Conservation (phyloP, 73 alveolate species). For the Symbiodinium natans region DNA sequence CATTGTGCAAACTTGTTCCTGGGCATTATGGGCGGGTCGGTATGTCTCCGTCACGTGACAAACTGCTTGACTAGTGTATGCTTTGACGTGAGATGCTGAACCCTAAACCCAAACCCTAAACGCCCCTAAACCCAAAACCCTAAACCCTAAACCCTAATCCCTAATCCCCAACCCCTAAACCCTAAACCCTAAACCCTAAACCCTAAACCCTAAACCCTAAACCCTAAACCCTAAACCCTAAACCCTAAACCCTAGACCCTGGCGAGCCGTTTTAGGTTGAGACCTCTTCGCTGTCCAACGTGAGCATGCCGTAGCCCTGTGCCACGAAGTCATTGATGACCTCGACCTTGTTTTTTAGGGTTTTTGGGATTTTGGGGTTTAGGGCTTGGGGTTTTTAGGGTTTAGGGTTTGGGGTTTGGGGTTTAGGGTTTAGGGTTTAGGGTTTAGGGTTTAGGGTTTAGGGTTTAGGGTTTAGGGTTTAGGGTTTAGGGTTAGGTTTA, state of each 20-base stretch:
- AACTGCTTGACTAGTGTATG: no score
- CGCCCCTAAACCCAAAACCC: no score
- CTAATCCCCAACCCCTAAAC: no score
- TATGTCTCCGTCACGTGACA: no score
- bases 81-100: no score
- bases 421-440: background rate
- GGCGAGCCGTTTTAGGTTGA: background rate
- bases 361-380: background rate
- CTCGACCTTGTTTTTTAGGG: constrained; percentile 1
- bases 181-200: no score
- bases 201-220: background rate
- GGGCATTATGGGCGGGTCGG: no score
- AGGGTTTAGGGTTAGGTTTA: no score
- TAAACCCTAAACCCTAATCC: no score
- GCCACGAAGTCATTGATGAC: constrained; percentile 84
- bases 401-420: background rate
- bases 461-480: background rate
- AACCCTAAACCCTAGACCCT: background rate
- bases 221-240: background rate
- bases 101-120: no score
- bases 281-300: constrained; percentile 37
- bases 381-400: background rate
- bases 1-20: no score
- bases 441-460: background rate
- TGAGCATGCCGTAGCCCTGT: constrained; percentile 87